Base-by-base conservation (phyloP, 2,329 filamentous ascomycete species). In the Calonectria honghensis region DNA sequence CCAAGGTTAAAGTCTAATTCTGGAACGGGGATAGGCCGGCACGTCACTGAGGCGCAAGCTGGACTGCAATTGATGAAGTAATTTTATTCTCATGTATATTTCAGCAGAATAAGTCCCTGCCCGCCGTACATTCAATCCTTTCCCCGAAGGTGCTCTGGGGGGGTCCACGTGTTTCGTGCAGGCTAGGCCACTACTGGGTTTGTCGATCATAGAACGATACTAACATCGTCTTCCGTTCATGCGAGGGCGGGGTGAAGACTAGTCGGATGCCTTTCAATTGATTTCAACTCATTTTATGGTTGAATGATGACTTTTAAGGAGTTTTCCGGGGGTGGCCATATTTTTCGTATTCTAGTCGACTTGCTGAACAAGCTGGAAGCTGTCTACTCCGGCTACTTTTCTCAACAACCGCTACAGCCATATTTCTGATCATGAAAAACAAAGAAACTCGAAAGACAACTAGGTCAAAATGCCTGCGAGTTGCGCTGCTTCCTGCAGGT, bases 1-100 rank as follows among this genome's bases (percentile, higher is more conserved):
- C n/a, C 45, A 48, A 48, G 45, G 45, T 48, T 48, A 48, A 48
- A 48, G 45, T 48, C n/a, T 48, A 48, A 48, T 48, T 13, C 45
- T 48, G n/a, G 20, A 13, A 48, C 45, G 45, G 45, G 20, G 45
- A 48, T 48, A 48, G 45, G 45, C 24, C 10, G 45, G 20, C 45
- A 48, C 9, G 20, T 20, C 45, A 5, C 11, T 48, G 45, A 48
- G 45, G 45, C 45, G 45, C 45, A 48, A 48, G n/a, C 18, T 48
- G 45, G 45, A 24, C 45, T 48, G 45, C n/a, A 48, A 13, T 48
- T 48, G 20, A 48, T 24, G 45, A 48, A 48, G 45, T 48, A 48
- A 48, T 48, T 48, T 48, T 48, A 48, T 13, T 24, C 20, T 48
- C 20, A 48, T 24, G 20, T 24, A 48, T 48, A 48, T 48, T n/a